Percentiles rank a stretch among this genome's conserved stretches.
These are phyloP conservation scores for Marsdenia floribunda DNA, from an alignment of 257 asterid species.

Conservation along the genomic window DNA sequence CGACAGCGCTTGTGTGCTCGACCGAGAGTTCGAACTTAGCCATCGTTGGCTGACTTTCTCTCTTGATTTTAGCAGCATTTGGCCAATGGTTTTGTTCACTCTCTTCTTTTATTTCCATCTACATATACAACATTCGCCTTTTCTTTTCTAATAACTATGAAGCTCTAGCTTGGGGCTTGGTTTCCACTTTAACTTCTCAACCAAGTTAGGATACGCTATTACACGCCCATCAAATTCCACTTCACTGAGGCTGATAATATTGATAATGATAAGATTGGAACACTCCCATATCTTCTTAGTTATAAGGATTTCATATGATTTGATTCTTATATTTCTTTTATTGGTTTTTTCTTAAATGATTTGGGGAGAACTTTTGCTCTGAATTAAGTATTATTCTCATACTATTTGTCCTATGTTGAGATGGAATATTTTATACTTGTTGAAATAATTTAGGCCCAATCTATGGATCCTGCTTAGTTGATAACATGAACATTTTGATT, in stretches of 20 bases:
- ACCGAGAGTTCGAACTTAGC: slow-evolving; percentile 66
- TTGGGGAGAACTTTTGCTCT: slow-evolving; percentile 77
- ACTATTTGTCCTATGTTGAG: neutral
- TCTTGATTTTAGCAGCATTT: slow-evolving; percentile 60
- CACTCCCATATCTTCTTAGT: neutral
- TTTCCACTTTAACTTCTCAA: too few species aligned
- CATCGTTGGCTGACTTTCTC: slow-evolving; percentile 67
- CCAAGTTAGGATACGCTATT: neutral
- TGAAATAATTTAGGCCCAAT: neutral
- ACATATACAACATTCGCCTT: neutral
- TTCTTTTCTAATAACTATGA: neutral
- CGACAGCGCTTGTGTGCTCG: slow-evolving; percentile 70
- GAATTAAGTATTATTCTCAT: slow-evolving; percentile 39
- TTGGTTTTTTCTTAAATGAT: slow-evolving; percentile 46
- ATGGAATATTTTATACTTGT: too few species aligned
- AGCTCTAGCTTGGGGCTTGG: neutral
- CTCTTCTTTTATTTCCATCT: neutral
- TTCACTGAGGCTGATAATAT: neutral
- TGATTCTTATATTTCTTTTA: slow-evolving; percentile 4
- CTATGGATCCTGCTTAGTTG: neutral
- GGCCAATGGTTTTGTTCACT: slow-evolving; percentile 64
- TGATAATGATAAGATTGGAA: neutral
- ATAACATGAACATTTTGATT: neutral
- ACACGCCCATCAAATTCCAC: neutral
- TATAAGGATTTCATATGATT: neutral